A percentile compares a stretch with the other conserved stretches of the same genome.
phyloP scores from a whole-genome alignment of 129 eudicot species.

The Flaveria sonorensis region DNA sequence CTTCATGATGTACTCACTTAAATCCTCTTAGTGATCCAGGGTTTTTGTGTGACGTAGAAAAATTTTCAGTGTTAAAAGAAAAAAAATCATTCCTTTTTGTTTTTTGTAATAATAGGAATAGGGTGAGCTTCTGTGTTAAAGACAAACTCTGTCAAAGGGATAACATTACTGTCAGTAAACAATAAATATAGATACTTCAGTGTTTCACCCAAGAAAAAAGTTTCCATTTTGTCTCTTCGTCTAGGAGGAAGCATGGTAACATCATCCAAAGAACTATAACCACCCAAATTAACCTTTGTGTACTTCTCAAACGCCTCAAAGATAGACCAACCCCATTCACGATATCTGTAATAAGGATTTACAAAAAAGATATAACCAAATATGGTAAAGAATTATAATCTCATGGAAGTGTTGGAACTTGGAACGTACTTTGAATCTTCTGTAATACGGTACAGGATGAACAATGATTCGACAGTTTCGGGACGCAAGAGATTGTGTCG shows the following conservation, averaged over 20 bases:
- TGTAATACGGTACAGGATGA: conserved; percentile 79
- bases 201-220: conserved; percentile 93
- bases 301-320: conserved; percentile 93
- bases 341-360: conserved; percentile 54
- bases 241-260: conserved; percentile 85
- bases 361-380: neutral
- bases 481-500: conserved; percentile 98
- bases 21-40: conserved; percentile 12
- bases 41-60: conserved; percentile 21
- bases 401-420: conserved; percentile 22
- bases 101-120: conserved; percentile 56
- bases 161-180: conserved; percentile 47
- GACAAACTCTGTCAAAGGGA: conserved; percentile 74
- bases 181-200: conserved; percentile 66
- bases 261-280: conserved; percentile 87
- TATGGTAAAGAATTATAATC: conserved; percentile 16
- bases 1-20: conserved; percentile 21
- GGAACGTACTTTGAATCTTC: conserved; percentile 81
- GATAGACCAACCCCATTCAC: conserved; percentile 96
- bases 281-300: conserved; percentile 88
- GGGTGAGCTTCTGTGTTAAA: conserved; percentile 98
- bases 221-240: conserved; percentile 92
- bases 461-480: conserved; percentile 92
- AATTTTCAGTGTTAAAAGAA: conserved; percentile 12
- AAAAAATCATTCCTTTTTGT: conserved; percentile 36